Conservation (phyloP, 2,329 filamentous ascomycete species). For the Colletotrichum orchidophilum region DNA sequence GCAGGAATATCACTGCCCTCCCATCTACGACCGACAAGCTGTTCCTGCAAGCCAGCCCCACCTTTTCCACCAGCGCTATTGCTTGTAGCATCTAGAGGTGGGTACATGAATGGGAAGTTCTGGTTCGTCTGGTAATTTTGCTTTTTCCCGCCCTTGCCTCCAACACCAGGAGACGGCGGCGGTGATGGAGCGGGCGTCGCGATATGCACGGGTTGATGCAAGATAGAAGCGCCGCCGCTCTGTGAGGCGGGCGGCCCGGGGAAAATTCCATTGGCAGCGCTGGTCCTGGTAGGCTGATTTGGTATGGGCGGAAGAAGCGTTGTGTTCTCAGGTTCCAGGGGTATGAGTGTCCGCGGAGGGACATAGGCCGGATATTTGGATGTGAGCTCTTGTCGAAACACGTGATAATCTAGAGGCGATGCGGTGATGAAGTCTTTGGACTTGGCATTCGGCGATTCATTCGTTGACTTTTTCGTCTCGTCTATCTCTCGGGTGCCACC, state of each 20-base stretch:
- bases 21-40: conserved; percentile 85
- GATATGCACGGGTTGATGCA: conserved; percentile 96
- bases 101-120: conserved; percentile 97
- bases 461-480: conserved; percentile 76
- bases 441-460: conserved; percentile 67
- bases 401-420: conserved; percentile 93
- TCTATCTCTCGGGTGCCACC: conserved; percentile 80
- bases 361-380: conserved; percentile 98
- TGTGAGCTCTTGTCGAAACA: conserved; percentile 95
- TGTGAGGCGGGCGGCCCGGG: conserved; percentile 63
- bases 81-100: conserved; percentile 87
- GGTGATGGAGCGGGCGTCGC: conserved; percentile 97
- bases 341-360: conserved; percentile 83
- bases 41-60: conserved; percentile 79
- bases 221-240: conserved; percentile 77
- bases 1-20: conserved; percentile 93
- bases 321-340: conserved; percentile 89
- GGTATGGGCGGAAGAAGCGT: conserved; percentile 88
- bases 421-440: conserved; percentile 86
- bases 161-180: conserved; percentile 86
- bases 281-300: conserved; percentile 73
- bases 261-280: conserved; percentile 69
- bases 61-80: conserved; percentile 93
- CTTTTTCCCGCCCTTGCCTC: conserved; percentile 95
- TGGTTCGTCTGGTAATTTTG: conserved; percentile 99